phyloP scores from a whole-genome alignment of 2,329 filamentous ascomycete species.

The Penicillium sp. region DNA sequence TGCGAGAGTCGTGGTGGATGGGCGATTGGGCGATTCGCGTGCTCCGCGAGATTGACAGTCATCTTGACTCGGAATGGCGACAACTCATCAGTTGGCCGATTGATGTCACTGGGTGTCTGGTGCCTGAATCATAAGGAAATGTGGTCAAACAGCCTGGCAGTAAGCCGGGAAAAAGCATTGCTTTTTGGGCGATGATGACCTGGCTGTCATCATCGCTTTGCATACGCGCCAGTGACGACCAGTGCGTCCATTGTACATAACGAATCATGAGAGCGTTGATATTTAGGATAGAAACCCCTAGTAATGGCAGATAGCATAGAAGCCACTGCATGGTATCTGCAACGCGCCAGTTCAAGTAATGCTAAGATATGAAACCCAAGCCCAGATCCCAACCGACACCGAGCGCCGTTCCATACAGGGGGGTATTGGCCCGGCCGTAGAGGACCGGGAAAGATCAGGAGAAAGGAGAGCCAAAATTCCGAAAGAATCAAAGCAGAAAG shows the following conservation, averaged over 20 bases:
- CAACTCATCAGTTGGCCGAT: conserved; percentile 31
- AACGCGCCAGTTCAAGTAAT: conserved; percentile 1
- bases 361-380: conserved; percentile 2
- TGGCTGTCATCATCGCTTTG: no score
- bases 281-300: conserved; percentile 2
- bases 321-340: conserved; percentile 3
- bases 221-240: conserved; percentile 5
- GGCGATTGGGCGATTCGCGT: conserved; percentile 60
- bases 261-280: conserved; percentile 13
- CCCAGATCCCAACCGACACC: conserved; percentile 6
- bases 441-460: no score
- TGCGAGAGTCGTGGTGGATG: conserved; percentile 64
- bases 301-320: no score
- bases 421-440: no score
- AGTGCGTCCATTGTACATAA: conserved; percentile 11
- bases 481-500: conserved; percentile 7
- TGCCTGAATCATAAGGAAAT: no score
- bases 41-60: conserved; percentile 52
- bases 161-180: no score
- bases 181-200: no score
- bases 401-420: conserved; percentile 9
- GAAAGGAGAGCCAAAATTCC: conserved; percentile 7
- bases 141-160: no score
- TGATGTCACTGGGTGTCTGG: conserved; percentile 33
- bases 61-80: conserved; percentile 25